Base-by-base conservation (phyloP, 305 asterid species). In the Solanum chacoense region DNA sequence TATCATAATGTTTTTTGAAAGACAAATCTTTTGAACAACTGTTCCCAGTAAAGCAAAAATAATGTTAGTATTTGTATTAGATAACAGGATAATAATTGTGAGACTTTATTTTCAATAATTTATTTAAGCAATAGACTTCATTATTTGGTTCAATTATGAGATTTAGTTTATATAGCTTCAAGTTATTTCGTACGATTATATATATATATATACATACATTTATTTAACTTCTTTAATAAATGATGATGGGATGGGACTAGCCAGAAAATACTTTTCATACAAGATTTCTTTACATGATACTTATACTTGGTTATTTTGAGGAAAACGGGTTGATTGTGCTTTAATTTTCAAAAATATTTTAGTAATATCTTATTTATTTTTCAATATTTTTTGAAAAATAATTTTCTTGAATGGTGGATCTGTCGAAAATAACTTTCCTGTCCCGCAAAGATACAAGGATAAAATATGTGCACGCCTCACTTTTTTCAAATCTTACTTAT, bases 381-480 rank as follows among this genome's bases (percentile, higher is more conserved):
- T 1, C 0, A 67, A 67, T 3, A n/a, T 5, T 12, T 67, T 24
- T 24, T n/a, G 13, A n/a, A n/a, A 65, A 65, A 65, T 65, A n/a
- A 65, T 65, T 10, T 65, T n/a, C 63, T 45, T 14, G n/a, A 55
- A 20, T 24, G 6, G 0, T 0, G 18, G 0, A 59, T 67, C 8
- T 67, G 18, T 10, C 31, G 2, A 67, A 3, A 26, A 11, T 11
- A 69, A 69, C 32, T 69, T 69, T 6, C 0, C 0, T 5, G 3
- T 26, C 5, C 8, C 3, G 2, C 74, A 26, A 11, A 26, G 0
- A n/a, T 20, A 67, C 0, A 24, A 0, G 0, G 18, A 26, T 67
- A 1, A 65, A 11, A 2, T 65, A 11, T 67, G 1, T n/a, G 28
- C 6, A 10, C 1, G 1, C 0, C 3, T 67, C 7, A 11, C 4